These are phyloP conservation scores for Irpex sp. DNA, from an alignment of 1,284 basidiomycete genomes.

Conservation along the genomic window DNA sequence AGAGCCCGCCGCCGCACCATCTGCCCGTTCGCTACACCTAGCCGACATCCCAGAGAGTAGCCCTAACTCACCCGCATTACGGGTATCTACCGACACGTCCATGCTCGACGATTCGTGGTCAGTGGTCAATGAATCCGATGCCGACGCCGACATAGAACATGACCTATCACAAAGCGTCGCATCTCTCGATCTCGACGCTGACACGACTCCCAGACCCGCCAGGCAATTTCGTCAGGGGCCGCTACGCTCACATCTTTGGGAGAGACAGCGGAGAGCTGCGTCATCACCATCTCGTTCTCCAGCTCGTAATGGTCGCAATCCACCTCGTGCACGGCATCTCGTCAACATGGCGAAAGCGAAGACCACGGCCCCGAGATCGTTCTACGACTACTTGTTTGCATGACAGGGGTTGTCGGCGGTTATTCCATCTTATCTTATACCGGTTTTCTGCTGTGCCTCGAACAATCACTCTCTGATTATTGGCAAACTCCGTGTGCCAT, in stretches of 20 bases:
- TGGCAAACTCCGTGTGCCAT: neutral
- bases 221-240: slow-evolving; percentile 22
- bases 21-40: neutral
- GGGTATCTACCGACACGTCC: neutral
- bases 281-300: slow-evolving; percentile 40
- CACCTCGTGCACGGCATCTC: slow-evolving; percentile 15
- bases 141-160: slow-evolving; percentile 25
- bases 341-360: slow-evolving; percentile 7
- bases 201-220: slow-evolving; percentile 20
- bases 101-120: slow-evolving; percentile 22
- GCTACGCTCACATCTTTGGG: slow-evolving; percentile 25
- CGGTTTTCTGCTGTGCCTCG: neutral
- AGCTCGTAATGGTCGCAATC: slow-evolving; percentile 19
- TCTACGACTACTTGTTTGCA: slow-evolving; percentile 38
- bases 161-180: slow-evolving; percentile 9
- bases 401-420: slow-evolving; percentile 15
- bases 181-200: slow-evolving; percentile 9
- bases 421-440: neutral
- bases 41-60: slow-evolving; percentile 11
- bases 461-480: neutral
- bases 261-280: slow-evolving; percentile 23
- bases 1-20: slow-evolving; percentile 1
- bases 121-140: slow-evolving; percentile 22
- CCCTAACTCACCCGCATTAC: slow-evolving; percentile 14
- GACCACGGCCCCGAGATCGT: slow-evolving; percentile 19